These are phyloP conservation scores for Vaccinium corymbosum DNA, from an alignment of 148 eudicot species.

Conservation along the genomic window DNA sequence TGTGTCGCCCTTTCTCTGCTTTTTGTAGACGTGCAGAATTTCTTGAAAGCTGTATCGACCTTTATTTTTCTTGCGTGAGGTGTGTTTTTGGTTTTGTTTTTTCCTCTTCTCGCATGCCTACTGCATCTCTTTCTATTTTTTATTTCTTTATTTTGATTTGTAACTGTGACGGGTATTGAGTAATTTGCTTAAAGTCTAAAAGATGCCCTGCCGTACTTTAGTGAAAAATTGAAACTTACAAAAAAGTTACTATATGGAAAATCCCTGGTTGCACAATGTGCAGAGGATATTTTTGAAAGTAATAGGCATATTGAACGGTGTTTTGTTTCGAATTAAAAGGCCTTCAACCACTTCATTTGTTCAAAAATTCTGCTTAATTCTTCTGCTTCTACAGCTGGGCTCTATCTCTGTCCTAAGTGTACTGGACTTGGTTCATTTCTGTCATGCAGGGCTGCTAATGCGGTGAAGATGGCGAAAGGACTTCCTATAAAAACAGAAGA, in stretches of 20 bases:
- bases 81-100: slow-evolving; percentile 21
- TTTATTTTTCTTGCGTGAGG: slow-evolving; percentile 97
- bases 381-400: neutral
- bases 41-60: slow-evolving; percentile 89
- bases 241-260: neutral
- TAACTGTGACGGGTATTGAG: neutral
- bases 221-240: neutral
- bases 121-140: neutral
- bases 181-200: neutral
- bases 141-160: neutral
- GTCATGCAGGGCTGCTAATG: slow-evolving; percentile 75
- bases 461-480: slow-evolving; percentile 79
- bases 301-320: neutral
- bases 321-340: neutral
- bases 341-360: neutral
- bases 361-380: neutral
- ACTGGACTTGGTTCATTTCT: slow-evolving; percentile 14
- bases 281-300: neutral
- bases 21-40: slow-evolving; percentile 84
- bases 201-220: neutral
- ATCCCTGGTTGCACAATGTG: neutral
- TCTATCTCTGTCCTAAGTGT: neutral
- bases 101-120: neutral
- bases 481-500: slow-evolving; percentile 74
- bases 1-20: slow-evolving; percentile 82